Conservation (phyloP, 495 filamentous ascomycete species). For the Hypoxylon lienhwacheense region DNA sequence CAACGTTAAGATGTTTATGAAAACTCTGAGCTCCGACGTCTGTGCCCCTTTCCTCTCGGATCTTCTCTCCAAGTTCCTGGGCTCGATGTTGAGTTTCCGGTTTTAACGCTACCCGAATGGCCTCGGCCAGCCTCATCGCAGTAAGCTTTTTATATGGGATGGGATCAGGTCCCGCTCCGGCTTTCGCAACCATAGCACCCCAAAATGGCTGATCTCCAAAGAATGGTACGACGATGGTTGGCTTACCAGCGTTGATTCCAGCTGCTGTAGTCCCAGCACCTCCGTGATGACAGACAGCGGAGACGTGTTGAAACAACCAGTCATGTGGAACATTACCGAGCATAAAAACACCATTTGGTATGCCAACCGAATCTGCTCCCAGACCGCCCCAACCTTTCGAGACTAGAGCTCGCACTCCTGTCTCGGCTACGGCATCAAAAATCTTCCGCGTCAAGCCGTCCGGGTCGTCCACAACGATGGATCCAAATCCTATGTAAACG, state of each 20-base stretch:
- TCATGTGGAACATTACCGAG: constrained; percentile 80
- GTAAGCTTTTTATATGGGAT: constrained; percentile 72
- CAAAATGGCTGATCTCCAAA: constrained; percentile 87
- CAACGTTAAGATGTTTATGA: constrained; percentile 64
- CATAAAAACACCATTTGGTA: constrained; percentile 72
- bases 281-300: constrained; percentile 78
- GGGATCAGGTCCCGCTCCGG: constrained; percentile 71
- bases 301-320: constrained; percentile 77
- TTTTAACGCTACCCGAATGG: constrained; percentile 60
- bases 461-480: constrained; percentile 78
- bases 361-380: constrained; percentile 60
- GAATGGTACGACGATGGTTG: constrained; percentile 79
- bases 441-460: constrained; percentile 66
- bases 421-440: constrained; percentile 65
- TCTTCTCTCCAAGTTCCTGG: constrained; percentile 59
- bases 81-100: constrained; percentile 60
- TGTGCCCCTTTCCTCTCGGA: constrained; percentile 65
- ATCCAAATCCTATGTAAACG: constrained; percentile 81
- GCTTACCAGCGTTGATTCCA: constrained; percentile 67
- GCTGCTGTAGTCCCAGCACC: constrained; percentile 81
- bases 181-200: constrained; percentile 72
- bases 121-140: constrained; percentile 61
- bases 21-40: constrained; percentile 68
- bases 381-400: constrained; percentile 82
- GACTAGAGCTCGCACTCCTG: constrained; percentile 72